Base-by-base conservation (phyloP, 768 basidiomycete genomes). In the Exidia glandulosa region DNA sequence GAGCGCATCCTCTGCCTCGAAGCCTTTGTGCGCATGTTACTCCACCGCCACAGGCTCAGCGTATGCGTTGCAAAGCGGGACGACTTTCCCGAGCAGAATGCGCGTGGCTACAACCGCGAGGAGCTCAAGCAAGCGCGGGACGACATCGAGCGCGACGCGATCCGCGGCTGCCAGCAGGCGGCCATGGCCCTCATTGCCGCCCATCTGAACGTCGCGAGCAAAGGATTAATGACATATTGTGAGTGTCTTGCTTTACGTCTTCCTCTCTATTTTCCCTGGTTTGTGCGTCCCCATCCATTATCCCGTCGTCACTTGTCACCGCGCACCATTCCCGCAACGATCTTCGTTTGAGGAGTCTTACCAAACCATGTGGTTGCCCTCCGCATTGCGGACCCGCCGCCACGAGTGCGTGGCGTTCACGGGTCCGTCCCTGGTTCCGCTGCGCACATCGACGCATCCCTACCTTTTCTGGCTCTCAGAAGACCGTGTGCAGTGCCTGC, bases 181-280 rank as follows among this genome's bases (percentile, higher is more conserved):
- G 92, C 92, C 19, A 66, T 94, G 63, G 83, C 88, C 66, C 88
- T 95, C 62, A 83, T 94, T 60, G 80, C 85, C 36, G 83, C 90
- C 33, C 87, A 94, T 71, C 76, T 92, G 63, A 84, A 90, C 63
- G 83, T 94, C 60, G 92, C 91, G 27, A 84, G 86, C 74, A 87
- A 88, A 75, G 84, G 92, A 62, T 65, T 94, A 66, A 94, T 96
- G 92, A 94, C 93, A 4, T 96, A 94, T 66, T 95, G 90, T 93
- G 66, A 74, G 90, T 79, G 41, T 19, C 41, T 45, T 45, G 19
- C 52, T 37, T 59, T 29, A 36, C 30, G 30, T 50, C 23, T 33
- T 60, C 13, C 9, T 5, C 60, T 57, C 45, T 55, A 60, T 34
- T 41, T 56, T 47, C 56, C 34, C 34, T 36, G 34, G 7, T 36